These are phyloP conservation scores for Malus fusca DNA, from an alignment of 306 rosid genomes.

Conservation along the genomic window DNA sequence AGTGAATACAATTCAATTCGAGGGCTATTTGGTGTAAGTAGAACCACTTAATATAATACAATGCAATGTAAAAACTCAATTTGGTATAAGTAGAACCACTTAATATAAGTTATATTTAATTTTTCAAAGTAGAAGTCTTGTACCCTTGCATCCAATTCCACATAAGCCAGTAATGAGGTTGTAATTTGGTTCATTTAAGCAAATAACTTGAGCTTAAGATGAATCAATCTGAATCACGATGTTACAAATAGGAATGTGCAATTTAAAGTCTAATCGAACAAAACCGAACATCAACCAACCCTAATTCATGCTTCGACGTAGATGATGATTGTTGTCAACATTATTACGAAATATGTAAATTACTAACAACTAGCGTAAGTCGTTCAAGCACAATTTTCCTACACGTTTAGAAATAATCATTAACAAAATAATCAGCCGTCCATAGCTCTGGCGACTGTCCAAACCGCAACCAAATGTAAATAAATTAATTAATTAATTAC, in stretches of 20 bases:
- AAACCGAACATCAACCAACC: neutral
- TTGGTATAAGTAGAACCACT: no score
- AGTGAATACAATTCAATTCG: no score
- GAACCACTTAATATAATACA: no score
- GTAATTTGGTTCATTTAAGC: no score
- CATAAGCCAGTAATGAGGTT: no score
- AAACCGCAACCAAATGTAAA: neutral
- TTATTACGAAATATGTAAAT: neutral
- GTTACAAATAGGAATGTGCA: no score
- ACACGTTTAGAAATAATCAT: neutral
- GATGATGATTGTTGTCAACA: neutral
- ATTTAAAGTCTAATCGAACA: no score
- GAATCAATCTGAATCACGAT: neutral
- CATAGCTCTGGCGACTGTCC: neutral
- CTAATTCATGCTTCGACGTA: neutral
- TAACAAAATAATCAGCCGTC: neutral
- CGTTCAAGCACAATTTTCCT: accelerated
- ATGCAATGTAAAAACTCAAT: neutral
- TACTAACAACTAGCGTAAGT: no score
- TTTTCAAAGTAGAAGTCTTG: no score
- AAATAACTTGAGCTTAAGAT: neutral
- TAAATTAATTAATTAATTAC: neutral
- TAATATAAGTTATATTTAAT: no score
- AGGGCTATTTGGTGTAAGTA: no score
- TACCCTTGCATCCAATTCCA: no score